A percentile compares a stretch with the other conserved stretches of the same genome.
These are phyloP conservation scores for Fusarium sublunatum DNA, from an alignment of 2,329 filamentous ascomycete genomes.

Conservation along the genomic window DNA sequence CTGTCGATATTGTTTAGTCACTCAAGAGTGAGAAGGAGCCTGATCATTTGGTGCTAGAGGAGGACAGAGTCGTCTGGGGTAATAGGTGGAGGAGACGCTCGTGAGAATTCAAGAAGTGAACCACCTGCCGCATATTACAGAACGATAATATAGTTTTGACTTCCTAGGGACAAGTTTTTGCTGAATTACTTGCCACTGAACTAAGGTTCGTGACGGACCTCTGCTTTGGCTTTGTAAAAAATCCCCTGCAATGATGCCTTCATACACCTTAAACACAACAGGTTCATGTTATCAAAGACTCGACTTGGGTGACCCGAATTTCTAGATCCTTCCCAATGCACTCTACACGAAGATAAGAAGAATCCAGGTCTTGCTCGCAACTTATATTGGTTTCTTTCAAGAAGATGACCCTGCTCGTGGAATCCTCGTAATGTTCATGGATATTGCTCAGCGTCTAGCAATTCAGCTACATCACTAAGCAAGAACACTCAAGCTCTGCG, in stretches of 20 bases:
- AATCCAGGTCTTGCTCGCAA: background rate
- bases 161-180: constrained; percentile 4
- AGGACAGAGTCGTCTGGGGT: background rate
- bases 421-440: constrained; percentile 9
- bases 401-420: background rate
- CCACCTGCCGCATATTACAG: constrained; percentile 14
- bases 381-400: background rate
- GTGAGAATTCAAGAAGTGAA: constrained; percentile 10
- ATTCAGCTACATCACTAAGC: constrained; percentile 20
- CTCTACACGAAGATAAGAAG: constrained; percentile 9
- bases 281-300: constrained; percentile 7
- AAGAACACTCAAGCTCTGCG: constrained; percentile 10
- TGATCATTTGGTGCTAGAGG: constrained; percentile 1
- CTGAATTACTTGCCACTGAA: background rate
- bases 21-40: constrained; percentile 4
- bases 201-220: background rate
- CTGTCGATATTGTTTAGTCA: background rate
- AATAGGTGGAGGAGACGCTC: background rate
- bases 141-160: background rate
- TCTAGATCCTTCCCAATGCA: constrained; percentile 19
- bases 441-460: constrained; percentile 13
- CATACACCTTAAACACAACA: constrained; percentile 27
- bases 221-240: constrained; percentile 7
- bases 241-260: background rate
- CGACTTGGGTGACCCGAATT: constrained; percentile 7